Conservation (phyloP, 2,329 filamentous ascomycete genomes). For the Fusarium dlaminii region DNA sequence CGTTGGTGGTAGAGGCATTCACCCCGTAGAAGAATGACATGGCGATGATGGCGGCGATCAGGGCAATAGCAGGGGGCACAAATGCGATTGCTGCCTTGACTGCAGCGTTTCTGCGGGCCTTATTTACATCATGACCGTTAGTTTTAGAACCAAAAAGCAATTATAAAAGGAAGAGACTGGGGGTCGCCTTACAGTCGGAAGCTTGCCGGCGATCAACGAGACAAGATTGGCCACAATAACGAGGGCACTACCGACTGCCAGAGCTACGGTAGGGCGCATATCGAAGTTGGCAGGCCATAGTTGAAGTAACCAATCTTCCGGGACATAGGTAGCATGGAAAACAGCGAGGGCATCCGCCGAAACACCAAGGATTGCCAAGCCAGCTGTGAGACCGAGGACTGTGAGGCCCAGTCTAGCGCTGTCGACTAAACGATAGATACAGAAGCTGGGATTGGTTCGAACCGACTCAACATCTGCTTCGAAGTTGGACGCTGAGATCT, state of each 20-base stretch:
- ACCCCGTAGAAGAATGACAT: constrained; percentile 67
- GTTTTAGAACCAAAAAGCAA: constrained; percentile 13
- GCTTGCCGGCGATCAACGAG: constrained; percentile 60
- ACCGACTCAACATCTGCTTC: constrained; percentile 55
- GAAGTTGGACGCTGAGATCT: constrained; percentile 57
- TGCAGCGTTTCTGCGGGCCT: constrained; percentile 35
- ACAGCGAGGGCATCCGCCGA: constrained; percentile 63
- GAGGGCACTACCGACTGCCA: constrained; percentile 62
- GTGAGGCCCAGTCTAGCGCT: constrained; percentile 59
- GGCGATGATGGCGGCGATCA: constrained; percentile 58
- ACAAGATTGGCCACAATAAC: constrained; percentile 59
- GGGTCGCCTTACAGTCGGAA: constrained; percentile 58
- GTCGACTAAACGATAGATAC: constrained; percentile 54
- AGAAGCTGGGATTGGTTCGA: constrained; percentile 51
- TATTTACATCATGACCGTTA: constrained; percentile 20
- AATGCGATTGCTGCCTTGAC: constrained; percentile 38
- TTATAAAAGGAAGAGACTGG: neutral
- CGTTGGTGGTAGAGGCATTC: constrained; percentile 60
- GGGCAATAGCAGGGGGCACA: constrained; percentile 42
- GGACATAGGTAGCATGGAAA: constrained; percentile 63
- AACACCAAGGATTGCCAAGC: constrained; percentile 63
- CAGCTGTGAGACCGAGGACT: constrained; percentile 59
- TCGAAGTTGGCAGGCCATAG: constrained; percentile 69
- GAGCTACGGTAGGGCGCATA: constrained; percentile 63
- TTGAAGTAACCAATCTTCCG: constrained; percentile 59